Conservation (phyloP, 2,329 filamentous ascomycete species). For the Penicillium sp. region DNA sequence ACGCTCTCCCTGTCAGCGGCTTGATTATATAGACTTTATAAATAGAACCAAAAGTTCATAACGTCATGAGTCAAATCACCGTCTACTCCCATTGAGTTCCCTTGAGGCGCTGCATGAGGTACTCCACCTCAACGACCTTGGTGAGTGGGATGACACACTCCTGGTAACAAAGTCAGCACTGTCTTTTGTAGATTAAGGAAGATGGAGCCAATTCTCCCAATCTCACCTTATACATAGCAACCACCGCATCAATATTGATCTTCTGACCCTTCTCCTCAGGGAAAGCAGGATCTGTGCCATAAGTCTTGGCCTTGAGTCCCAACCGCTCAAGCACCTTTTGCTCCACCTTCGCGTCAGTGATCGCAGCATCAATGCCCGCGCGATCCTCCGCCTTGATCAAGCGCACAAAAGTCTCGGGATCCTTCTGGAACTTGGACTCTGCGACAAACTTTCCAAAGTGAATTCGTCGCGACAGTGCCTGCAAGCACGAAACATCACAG, state of each 20-base stretch:
- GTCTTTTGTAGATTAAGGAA: not conserved
- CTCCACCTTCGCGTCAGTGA: conserved; percentile 88
- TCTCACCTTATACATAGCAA: conserved; percentile 73
- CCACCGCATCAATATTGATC: conserved; percentile 89
- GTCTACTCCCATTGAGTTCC: conserved; percentile 50
- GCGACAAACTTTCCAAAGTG: conserved; percentile 99
- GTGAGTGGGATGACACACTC: conserved; percentile 91
- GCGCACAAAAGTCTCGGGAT: conserved; percentile 75
- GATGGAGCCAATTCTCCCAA: not conserved
- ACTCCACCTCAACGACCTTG: conserved; percentile 98
- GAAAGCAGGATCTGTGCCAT: conserved; percentile 82
- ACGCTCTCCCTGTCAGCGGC: not conserved
- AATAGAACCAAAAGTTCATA: conserved; percentile 17
- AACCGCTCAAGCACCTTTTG: conserved; percentile 86
- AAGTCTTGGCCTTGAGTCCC: conserved; percentile 85
- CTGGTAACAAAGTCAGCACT: conserved; percentile 18
- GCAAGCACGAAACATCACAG: conserved; percentile 84
- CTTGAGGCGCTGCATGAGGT: conserved; percentile 86
- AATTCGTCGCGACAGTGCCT: conserved; percentile 85
- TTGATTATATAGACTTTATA: conserved; percentile 11
- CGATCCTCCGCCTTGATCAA: conserved; percentile 81
- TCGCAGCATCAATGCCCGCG: conserved; percentile 80
- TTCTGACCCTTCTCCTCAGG: conserved; percentile 57
- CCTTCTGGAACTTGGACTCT: conserved; percentile 87
- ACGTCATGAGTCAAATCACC: conserved; percentile 6